Evolutionary conservation across 352 stramenopile species (phyloP).

Genomic region (Pythium rishiriense): DNA sequence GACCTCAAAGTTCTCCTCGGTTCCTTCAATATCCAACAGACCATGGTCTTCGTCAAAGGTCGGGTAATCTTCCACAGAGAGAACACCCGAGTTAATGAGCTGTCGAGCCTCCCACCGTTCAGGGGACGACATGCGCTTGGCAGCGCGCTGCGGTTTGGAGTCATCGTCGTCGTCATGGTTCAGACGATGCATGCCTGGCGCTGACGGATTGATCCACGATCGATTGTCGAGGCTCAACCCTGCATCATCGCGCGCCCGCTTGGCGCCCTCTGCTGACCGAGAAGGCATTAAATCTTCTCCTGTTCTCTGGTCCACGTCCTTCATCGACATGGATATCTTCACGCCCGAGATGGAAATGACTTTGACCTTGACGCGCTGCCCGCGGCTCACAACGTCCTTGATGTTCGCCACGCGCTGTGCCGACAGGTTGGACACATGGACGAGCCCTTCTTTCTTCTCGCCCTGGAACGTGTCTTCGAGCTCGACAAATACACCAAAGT

Average conservation of each 20-base stretch:
- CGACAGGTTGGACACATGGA: slow-evolving; percentile 94
- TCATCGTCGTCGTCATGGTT: slow-evolving; percentile 69
- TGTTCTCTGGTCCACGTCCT: slow-evolving; percentile 96
- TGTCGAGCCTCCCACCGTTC: slow-evolving; percentile 98
- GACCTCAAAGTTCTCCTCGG: slow-evolving; percentile 90
- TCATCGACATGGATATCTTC: slow-evolving; percentile 95
- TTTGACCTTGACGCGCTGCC: slow-evolving; percentile 96
- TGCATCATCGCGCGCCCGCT: slow-evolving; percentile 53
- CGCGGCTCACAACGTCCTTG: slow-evolving; percentile 85
- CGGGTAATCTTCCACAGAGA: slow-evolving; percentile 97
- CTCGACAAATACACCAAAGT: slow-evolving; percentile 98
- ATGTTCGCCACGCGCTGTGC: slow-evolving; percentile 84
- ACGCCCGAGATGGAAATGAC: slow-evolving; percentile 91
- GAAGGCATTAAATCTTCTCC: slow-evolving; percentile 94
- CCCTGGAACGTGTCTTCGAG: slow-evolving; percentile 60
- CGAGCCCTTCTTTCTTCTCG: slow-evolving; percentile 90
- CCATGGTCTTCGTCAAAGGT: slow-evolving; percentile 96
- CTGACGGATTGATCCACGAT: slow-evolving; percentile 86
- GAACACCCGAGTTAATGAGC: slow-evolving; percentile 97
- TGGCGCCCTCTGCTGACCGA: slow-evolving; percentile 67
- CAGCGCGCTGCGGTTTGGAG: slow-evolving; percentile 63
- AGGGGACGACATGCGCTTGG: slow-evolving; percentile 93
- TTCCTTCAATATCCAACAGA: slow-evolving; percentile 77
- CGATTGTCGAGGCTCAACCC: slow-evolving; percentile 49
- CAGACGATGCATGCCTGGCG: slow-evolving; percentile 71